Percentiles rank a stretch among this genome's conserved stretches.
Conservation (phyloP, 2,329 filamentous ascomycete species). For the Scopulariopsis brevicaulis region DNA sequence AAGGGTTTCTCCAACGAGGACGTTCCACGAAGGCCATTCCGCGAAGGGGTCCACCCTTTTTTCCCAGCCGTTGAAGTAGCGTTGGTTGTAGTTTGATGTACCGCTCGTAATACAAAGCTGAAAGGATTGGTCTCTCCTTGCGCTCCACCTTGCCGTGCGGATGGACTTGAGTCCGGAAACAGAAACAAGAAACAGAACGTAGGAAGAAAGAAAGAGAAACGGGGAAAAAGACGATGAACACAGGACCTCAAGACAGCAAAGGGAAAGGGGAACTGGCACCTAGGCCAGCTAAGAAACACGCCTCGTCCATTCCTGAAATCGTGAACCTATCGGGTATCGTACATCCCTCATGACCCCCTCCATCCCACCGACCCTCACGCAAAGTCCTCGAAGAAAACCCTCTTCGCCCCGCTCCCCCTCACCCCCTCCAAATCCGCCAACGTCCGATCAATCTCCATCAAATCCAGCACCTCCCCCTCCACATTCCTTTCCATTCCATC, state of each 20-base stretch:
- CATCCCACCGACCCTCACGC: constrained; percentile 10
- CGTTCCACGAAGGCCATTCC: constrained; percentile 9
- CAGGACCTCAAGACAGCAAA: background rate
- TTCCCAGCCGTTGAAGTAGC: constrained; percentile 5
- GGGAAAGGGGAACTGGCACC: background rate
- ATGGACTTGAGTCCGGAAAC: constrained; percentile 12
- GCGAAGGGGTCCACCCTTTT: constrained; percentile 9
- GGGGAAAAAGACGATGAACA: background rate
- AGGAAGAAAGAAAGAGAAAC: constrained; percentile 2
- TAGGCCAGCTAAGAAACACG: background rate
- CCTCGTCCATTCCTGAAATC: background rate
- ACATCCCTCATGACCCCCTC: constrained; percentile 7
- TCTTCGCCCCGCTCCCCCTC: constrained; percentile 34
- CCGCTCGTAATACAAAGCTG: constrained; percentile 68
- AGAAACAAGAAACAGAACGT: background rate
- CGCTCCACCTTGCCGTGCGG: constrained; percentile 66
- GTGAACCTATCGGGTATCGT: constrained; percentile 22
- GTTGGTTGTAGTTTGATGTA: constrained; percentile 33
- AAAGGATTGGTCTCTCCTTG: constrained; percentile 67
- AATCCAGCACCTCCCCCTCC: constrained; percentile 51
- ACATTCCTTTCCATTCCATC: constrained; percentile 40
- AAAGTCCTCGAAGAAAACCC: constrained; percentile 37
- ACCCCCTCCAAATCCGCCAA: constrained; percentile 42
- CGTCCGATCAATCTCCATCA: constrained; percentile 53
- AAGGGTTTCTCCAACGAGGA: constrained; percentile 4